Percentiles rank a stretch among this genome's conserved stretches.
Evolutionary conservation across 768 basidiomycete genomes (phyloP).

Genomic region (Hemileccinum impolitum): DNA sequence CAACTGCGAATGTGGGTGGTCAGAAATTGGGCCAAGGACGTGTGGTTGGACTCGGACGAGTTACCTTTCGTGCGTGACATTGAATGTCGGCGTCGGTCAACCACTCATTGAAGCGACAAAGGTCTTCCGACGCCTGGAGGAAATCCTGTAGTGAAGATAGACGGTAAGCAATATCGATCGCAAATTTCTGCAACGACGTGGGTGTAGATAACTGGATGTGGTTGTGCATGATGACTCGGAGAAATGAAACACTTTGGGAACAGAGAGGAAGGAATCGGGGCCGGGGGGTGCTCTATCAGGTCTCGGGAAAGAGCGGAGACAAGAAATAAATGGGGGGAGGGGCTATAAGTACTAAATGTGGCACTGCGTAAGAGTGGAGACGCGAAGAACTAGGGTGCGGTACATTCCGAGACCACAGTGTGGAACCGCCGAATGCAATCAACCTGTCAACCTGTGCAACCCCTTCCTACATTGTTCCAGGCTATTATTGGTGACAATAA

Average conservation of each 20-base stretch:
- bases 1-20: slow-evolving; percentile 34
- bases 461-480: slow-evolving; percentile 5
- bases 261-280: slow-evolving; percentile 10
- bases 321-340: slow-evolving; percentile 10
- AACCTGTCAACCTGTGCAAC: slow-evolving; percentile 11
- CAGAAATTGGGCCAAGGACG: slow-evolving; percentile 1
- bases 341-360: slow-evolving; percentile 28
- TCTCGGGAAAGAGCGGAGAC: slow-evolving; percentile 9
- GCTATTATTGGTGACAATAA: slow-evolving; percentile 9
- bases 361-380: slow-evolving; percentile 23
- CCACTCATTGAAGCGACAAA: slow-evolving; percentile 18
- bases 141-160: slow-evolving; percentile 30
- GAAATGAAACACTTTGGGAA: slow-evolving; percentile 18
- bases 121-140: slow-evolving; percentile 27
- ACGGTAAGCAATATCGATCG: slow-evolving; percentile 28
- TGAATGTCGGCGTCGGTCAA: slow-evolving; percentile 21
- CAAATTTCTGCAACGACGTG: slow-evolving; percentile 23
- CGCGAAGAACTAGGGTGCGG: slow-evolving; percentile 23
- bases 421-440: slow-evolving; percentile 3
- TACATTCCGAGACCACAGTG: slow-evolving; percentile 29
- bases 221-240: slow-evolving; percentile 16
- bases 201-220: slow-evolving; percentile 10
- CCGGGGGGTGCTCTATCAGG: slow-evolving; percentile 1
- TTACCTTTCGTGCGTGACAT: slow-evolving; percentile 28
- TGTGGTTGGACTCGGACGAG: background rate